phyloP scores from a whole-genome alignment of 2,329 filamentous ascomycete species.

The Claviceps quebecensis region DNA sequence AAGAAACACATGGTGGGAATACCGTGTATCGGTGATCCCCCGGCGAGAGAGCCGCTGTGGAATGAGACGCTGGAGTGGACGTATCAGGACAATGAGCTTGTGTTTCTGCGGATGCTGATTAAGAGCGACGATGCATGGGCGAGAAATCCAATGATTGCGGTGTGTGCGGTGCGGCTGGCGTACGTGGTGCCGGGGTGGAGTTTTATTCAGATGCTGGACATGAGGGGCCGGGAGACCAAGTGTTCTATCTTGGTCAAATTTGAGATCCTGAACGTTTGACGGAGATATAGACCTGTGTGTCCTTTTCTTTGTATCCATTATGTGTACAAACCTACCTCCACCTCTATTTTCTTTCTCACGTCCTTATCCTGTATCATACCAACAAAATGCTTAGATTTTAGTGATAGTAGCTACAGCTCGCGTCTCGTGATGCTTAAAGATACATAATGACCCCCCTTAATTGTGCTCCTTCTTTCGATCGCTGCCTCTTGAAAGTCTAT shows the following conservation, averaged over 20 bases:
- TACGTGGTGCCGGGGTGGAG: slow-evolving; percentile 45
- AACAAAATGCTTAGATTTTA: too few species aligned
- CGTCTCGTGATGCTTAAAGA: too few species aligned
- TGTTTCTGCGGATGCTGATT: slow-evolving; percentile 49
- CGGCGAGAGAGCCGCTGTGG: slow-evolving; percentile 48
- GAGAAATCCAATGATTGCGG: slow-evolving; percentile 46
- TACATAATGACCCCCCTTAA: too few species aligned
- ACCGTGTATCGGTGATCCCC: slow-evolving; percentile 41
- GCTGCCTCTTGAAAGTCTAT: too few species aligned
- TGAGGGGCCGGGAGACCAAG: slow-evolving; percentile 49
- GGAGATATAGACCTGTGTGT: slow-evolving; percentile 4
- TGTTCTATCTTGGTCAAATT: slow-evolving; percentile 50
- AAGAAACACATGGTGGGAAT: slow-evolving; percentile 43
- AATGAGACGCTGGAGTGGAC: slow-evolving; percentile 54
- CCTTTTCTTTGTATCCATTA: slow-evolving; percentile 4
- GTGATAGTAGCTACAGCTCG: too few species aligned
- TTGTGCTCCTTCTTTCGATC: too few species aligned
- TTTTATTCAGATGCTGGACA: slow-evolving; percentile 50
- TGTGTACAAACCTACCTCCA: too few species aligned
- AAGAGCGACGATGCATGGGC: slow-evolving; percentile 53
- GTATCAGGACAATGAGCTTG: slow-evolving; percentile 51
- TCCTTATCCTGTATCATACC: background rate
- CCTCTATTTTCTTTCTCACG: slow-evolving; percentile 12
- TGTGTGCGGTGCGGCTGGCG: slow-evolving; percentile 43
- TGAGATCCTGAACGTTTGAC: slow-evolving; percentile 31